phyloP scores from a whole-genome alignment of 2,329 filamentous ascomycete species.

The Neonectria neomacrospora region DNA sequence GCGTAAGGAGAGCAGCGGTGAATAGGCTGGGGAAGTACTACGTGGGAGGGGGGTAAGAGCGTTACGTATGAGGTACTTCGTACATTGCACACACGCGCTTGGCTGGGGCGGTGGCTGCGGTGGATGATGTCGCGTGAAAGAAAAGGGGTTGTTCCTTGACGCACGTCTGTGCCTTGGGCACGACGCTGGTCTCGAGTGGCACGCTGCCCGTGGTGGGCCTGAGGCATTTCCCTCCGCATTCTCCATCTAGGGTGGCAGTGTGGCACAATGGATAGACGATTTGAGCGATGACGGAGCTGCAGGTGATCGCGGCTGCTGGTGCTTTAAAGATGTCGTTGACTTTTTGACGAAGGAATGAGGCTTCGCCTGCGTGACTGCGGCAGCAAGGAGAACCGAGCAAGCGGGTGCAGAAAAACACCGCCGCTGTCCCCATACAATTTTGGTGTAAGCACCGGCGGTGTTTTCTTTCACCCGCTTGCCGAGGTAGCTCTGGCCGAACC shows the following conservation, averaged over 20 bases:
- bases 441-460: too few relatives aligned
- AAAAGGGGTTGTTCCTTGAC: constrained; percentile 34
- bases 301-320: constrained; percentile 3
- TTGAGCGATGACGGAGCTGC: constrained; percentile 9
- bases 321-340: background rate
- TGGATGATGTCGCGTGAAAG: constrained; percentile 30
- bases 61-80: constrained; percentile 28
- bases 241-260: constrained; percentile 25
- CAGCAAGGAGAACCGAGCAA: background rate
- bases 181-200: constrained; percentile 25
- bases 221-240: constrained; percentile 51
- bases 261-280: constrained; percentile 16
- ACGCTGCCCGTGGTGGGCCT: constrained; percentile 40
- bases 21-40: constrained; percentile 29
- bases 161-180: constrained; percentile 26
- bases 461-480: too few relatives aligned
- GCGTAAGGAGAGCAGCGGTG: constrained; percentile 42
- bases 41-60: constrained; percentile 24
- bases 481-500: background rate
- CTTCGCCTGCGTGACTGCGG: constrained; percentile 10
- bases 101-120: constrained; percentile 27
- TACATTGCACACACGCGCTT: constrained; percentile 33
- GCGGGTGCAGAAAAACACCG: too few relatives aligned
- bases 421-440: too few relatives aligned
- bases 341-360: background rate